Conservation (phyloP, 805 yeast species). For the Ogataea thermomethanolica region DNA sequence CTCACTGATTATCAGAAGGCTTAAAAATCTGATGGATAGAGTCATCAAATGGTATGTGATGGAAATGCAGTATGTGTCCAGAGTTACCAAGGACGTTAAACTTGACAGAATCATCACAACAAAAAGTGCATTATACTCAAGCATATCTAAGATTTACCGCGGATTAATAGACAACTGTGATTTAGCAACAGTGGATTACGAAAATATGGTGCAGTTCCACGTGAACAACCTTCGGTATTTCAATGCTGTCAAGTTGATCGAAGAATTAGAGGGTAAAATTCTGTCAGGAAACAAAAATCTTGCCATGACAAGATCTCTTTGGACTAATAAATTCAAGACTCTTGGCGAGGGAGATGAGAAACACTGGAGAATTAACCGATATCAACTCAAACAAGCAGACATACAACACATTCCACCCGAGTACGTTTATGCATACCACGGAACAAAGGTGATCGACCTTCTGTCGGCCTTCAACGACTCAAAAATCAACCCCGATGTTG, state of each 20-base stretch:
- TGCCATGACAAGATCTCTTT: constrained; percentile 22
- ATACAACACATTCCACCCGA: constrained; percentile 11
- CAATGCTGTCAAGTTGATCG: constrained; percentile 22
- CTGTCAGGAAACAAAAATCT: constrained; percentile 1
- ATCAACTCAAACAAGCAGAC: constrained; percentile 14
- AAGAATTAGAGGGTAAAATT: constrained; percentile 18
- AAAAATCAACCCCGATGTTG: constrained; percentile 21
- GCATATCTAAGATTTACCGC: constrained; percentile 4
- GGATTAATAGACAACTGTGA: constrained; percentile 3
- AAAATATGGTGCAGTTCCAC: constrained; percentile 23
- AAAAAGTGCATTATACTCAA: constrained; percentile 9
- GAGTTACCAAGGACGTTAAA: constrained; percentile 16
- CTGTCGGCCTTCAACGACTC: constrained; percentile 18
- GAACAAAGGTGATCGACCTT: constrained; percentile 13
- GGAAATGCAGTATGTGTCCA: constrained; percentile 23
- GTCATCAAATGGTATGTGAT: constrained; percentile 10
- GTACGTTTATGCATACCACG: constrained; percentile 16
- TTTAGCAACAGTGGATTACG: constrained; percentile 24
- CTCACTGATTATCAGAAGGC: constrained; percentile 19
- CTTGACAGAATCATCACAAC: constrained; percentile 6
- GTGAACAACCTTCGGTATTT: constrained; percentile 13
- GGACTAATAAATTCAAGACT: constrained; percentile 25
- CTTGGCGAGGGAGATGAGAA: constrained; percentile 23
- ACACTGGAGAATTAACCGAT: constrained; percentile 27
- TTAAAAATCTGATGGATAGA: constrained; percentile 11